phyloP scores from a whole-genome alignment of 805 yeast genomes.

The Zygoascus ofunaensis region DNA sequence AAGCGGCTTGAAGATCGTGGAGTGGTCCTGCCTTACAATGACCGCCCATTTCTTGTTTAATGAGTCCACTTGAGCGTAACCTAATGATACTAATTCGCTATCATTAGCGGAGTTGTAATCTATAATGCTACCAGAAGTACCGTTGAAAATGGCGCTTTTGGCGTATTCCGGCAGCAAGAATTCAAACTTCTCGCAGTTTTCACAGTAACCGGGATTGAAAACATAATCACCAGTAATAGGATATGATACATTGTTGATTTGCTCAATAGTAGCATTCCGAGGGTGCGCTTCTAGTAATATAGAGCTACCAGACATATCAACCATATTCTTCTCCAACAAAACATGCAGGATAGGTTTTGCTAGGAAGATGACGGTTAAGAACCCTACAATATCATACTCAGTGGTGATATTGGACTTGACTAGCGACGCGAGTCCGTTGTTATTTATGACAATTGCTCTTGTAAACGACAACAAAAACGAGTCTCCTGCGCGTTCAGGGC shows the following conservation, averaged over 20 bases:
- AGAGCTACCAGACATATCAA: slow-evolving; percentile 2
- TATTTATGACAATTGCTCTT: slow-evolving; percentile 13
- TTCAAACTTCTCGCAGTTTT: slow-evolving; percentile 3
- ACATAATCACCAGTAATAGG: neutral
- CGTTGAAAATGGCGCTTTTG: slow-evolving; percentile 6
- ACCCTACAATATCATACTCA: slow-evolving; percentile 37
- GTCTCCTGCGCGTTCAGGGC: slow-evolving; percentile 11
- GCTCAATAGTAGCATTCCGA: neutral
- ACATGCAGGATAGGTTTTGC: slow-evolving; percentile 37
- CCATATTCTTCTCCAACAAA: slow-evolving; percentile 28
- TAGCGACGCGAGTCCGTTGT: slow-evolving; percentile 13
- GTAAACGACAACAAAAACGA: slow-evolving; percentile 16
- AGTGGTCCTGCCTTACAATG: slow-evolving; percentile 52
- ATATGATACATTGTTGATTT: neutral
- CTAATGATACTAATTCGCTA: slow-evolving; percentile 39
- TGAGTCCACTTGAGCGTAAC: slow-evolving; percentile 42
- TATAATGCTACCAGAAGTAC: slow-evolving; percentile 36
- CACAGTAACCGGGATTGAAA: neutral
- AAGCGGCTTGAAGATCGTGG: slow-evolving; percentile 54
- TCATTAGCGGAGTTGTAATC: slow-evolving; percentile 21
- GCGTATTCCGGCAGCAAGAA: slow-evolving; percentile 15
- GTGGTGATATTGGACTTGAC: slow-evolving; percentile 4
- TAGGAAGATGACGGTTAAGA: slow-evolving; percentile 48
- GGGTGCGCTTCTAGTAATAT: neutral
- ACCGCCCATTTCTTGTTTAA: slow-evolving; percentile 55